These are phyloP conservation scores for Cystobasidium sp. DNA, from an alignment of 1,284 basidiomycete species.

Conservation along the genomic window DNA sequence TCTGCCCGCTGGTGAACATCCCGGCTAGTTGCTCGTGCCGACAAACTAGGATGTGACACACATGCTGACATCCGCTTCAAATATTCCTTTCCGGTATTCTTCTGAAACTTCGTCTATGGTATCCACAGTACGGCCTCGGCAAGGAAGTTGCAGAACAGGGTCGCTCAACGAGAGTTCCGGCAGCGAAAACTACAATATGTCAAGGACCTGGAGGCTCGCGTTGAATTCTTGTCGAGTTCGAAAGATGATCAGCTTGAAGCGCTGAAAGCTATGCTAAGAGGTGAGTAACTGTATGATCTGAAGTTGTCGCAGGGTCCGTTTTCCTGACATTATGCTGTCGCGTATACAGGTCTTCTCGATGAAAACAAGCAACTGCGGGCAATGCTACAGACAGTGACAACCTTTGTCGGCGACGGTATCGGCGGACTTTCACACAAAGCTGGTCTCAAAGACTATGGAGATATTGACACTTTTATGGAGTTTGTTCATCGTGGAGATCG, in stretches of 20 bases:
- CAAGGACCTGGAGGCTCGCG: slow-evolving; percentile 41
- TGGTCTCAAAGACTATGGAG: slow-evolving; percentile 18
- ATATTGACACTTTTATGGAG: slow-evolving; percentile 28
- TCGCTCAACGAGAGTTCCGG: slow-evolving; percentile 44
- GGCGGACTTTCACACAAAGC: slow-evolving; percentile 20
- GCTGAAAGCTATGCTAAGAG: slow-evolving; percentile 36
- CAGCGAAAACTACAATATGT: slow-evolving; percentile 45
- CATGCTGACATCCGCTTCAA: slow-evolving; percentile 3
- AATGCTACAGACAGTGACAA: slow-evolving; percentile 28
- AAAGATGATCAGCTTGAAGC: slow-evolving; percentile 42
- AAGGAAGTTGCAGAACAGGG: slow-evolving; percentile 41
- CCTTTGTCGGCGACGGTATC: slow-evolving; percentile 36
- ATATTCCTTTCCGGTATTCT: not conserved
- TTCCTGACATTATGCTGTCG: not conserved
- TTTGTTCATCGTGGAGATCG: slow-evolving; percentile 30
- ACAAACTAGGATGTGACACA: not conserved
- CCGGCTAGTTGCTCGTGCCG: too few species aligned
- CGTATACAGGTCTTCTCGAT: slow-evolving; percentile 36
- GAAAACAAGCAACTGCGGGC: slow-evolving; percentile 44
- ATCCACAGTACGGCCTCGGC: slow-evolving; percentile 24
- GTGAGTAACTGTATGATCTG: not conserved
- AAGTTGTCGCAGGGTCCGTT: not conserved
- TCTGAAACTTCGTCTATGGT: not conserved
- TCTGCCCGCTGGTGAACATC: not conserved
- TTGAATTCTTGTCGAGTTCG: slow-evolving; percentile 37